Evolutionary conservation across 371 early-diverging fungal genomes (phyloP), one percentile per base, ranked within the genome.

Genomic region (Syncephalastrum racemosum): DNA sequence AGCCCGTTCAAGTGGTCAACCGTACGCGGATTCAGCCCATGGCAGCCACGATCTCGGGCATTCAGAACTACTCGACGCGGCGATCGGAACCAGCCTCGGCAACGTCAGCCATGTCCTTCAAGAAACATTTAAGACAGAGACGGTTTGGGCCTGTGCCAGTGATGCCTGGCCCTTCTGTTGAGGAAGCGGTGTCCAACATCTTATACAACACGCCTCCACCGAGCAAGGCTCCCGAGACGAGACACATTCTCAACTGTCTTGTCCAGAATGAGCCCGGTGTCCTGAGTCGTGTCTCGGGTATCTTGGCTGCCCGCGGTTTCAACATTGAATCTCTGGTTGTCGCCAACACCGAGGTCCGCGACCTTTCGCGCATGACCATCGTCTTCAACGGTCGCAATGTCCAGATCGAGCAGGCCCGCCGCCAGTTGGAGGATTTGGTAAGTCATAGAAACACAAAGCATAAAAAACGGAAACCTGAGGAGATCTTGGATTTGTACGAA

Each of bases 201-300:
- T 68, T 92, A 40, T 90, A 91, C 64, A 94, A 94, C 75, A 92
- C 94, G n/a, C 94, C 96, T 8, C 55, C 75, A 2, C 67, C 84
- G 10, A 71, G 83, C 25, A 58, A 63, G 5, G 73, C 79, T 19
- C 77, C 71, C 20, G 75, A 77, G 51, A 75, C 80, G 47, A 86
- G 94, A 16, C 96, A 96, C 70, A 82, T 95, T 54, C 82, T 97
- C 54, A 95, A 93, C 78, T 92, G 94, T 64, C 83, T 98, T 44
- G 96, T 96, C 51, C 90, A 92, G 58, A 94, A 98, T 72, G 96
- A 96, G 72, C 95, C 96, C 18, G 98, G 98, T 53, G 96, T 98
- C 8, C 79, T 98, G 46, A 89, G 93, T 50, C 85, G 96, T 60
- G 87, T 95, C 15, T 90, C 92, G 8, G 92, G 98, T 16, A 89